Base-by-base conservation (phyloP, 116 monocot genomes). In the Papilionanthe hybrid region DNA sequence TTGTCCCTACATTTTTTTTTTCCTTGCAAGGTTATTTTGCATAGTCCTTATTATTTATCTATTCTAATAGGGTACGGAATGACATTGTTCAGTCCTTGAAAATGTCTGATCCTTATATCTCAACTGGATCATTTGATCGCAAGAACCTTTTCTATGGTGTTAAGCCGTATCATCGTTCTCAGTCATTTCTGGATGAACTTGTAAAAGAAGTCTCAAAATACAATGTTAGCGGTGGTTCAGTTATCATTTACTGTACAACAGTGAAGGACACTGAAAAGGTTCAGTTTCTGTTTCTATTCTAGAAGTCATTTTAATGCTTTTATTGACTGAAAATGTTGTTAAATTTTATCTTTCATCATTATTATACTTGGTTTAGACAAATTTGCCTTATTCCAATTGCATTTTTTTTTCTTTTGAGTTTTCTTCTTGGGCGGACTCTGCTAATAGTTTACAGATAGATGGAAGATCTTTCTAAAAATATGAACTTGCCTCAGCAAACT, bases 81-180 rank as follows among this genome's bases (percentile, higher is more conserved):
- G 98, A 98, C 77, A 91, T 98, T 82, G 65, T 90, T 60, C 78
- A 58, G 60, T 98, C 98, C 63, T 81, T 98, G 86, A 83, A 86
- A 77, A 77, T 98, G 84, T 84, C 78, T n/a, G 87, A 85, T 9
- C 84, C 98, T 78, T 91, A 87, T 77, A 83, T 94, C 81, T 87
- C 88, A 80, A 76, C 93, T 75, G 98, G 98, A 65, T 98, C 98
- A 79, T 98, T 98, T 85, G 94, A 98, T 79, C 98, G 98, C 22
- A 68, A 82, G 53, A 98, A 98, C 75, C 84, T 98, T 78, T 98
- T 98, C 66, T 98, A 98, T 85, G 94, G 91, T 74, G 94, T 93
- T 41, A 98, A 98, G 75, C 81, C 78, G 50, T 87, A 86, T 77
- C 90, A 47, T 75, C 85, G 89, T 25, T 84, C 90, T 27, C 19